Base-by-base conservation (phyloP, 805 yeast genomes). In the Suhomyces sp. region DNA sequence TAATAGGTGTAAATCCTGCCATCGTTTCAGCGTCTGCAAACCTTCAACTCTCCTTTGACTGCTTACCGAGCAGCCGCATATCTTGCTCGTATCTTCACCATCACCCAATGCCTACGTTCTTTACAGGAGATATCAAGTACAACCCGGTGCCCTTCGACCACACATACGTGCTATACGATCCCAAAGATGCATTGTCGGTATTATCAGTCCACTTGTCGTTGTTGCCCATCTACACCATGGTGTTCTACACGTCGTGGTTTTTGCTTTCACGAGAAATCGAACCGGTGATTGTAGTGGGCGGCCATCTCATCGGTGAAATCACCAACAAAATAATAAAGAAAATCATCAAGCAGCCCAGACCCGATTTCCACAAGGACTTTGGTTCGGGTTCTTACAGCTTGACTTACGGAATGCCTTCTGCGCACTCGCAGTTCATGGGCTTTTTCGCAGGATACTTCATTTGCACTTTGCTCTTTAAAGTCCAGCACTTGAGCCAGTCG, bases 351-450 rank as follows among this genome's bases (percentile, higher is more conserved):
- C 88, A 88, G 63, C 86, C 89, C 22, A 77, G 99, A 56, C 99
- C 99, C 7, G 79, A 73, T 6, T 75, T 75, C 62, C 80, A 76
- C 57, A 69, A 68, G 51, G 72, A 70, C 41, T 76, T 76, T 50
- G 80, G 79, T n/a, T 65, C 73, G 45, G 83, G 60, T 24, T 77
- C 73, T 24, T 65, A 65, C 44, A 68, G 82, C 53, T 77, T 87
- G 57, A 85, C 87, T 0, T 91, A 86, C 66, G 99, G 99, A 0
- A 93, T 93, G 97, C 99, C 99, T 0, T 85, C 92, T 50, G 97
- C 99, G 1, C 99, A 93, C 69, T 84, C 97, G 0, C 99, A 93
- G 71, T 94, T 92, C 68, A 88, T 93, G 91, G 96, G 96, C 2
- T 94, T 84, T 65, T 84, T 87, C 57, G 79, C 83, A n/a, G 73